Evolutionary conservation across 495 filamentous ascomycete species (phyloP).

Genomic region (Aspergillus olivimuriae): DNA sequence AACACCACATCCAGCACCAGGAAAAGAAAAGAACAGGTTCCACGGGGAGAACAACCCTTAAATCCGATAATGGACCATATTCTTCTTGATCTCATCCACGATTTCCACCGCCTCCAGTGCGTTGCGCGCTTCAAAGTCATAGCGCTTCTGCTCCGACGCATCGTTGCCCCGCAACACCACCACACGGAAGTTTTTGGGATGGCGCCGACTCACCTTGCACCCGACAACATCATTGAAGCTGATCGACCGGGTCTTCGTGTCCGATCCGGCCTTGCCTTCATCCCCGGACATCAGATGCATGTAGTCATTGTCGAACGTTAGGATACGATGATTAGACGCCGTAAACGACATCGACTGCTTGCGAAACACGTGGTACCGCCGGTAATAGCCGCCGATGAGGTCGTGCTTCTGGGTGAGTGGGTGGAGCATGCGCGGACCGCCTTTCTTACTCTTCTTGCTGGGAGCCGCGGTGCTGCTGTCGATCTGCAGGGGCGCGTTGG

Average conservation of each 20-base stretch:
- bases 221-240: constrained; percentile 90
- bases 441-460: constrained; percentile 56
- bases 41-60: constrained; percentile 13
- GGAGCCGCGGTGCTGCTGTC: constrained; percentile 29
- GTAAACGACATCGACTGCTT: constrained; percentile 94
- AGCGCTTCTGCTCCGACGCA: constrained; percentile 74
- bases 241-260: constrained; percentile 77
- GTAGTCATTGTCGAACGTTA: constrained; percentile 92
- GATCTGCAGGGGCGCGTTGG: constrained; percentile 68
- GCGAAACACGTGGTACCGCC: constrained; percentile 84
- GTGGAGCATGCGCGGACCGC: constrained; percentile 55
- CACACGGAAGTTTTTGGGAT: constrained; percentile 88
- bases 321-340: constrained; percentile 70
- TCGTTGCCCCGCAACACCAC: constrained; percentile 70
- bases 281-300: constrained; percentile 87
- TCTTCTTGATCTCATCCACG: constrained; percentile 73
- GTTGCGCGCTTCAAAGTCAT: constrained; percentile 89
- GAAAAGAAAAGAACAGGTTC: neutral
- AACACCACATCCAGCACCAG: neutral
- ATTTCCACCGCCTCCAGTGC: constrained; percentile 79
- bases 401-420: constrained; percentile 76
- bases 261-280: constrained; percentile 46
- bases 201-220: constrained; percentile 83
- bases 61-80: constrained; percentile 47
- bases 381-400: constrained; percentile 63